Base-by-base conservation (phyloP, 106 monocot genomes). In the Iris macrosiphon region DNA sequence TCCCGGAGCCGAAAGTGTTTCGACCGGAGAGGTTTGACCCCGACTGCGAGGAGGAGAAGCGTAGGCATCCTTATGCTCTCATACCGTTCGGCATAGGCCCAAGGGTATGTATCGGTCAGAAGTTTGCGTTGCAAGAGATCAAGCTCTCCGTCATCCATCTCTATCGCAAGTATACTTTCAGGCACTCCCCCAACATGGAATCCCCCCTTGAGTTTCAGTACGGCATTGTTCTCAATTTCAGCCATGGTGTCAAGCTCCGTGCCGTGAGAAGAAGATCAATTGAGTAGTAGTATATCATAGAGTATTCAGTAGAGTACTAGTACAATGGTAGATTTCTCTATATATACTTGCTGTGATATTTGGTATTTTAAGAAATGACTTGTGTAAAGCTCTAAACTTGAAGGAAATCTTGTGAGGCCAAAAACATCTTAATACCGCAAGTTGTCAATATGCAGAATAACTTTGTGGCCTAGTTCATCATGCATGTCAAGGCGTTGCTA, bases 31-130 rank as follows among this genome's bases (percentile, higher is more conserved):
- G 73, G 22, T 73, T 73, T 15, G 66, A 73, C 16, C 66, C 66
- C 13, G 41, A 3, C 33, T 39, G 73, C 0, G 73, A 73, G 1
- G 66, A 73, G 45, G 73, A 73, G 44, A 73, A 60, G 45, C 30
- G 9, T 19, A 65, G 66, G 12, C 65, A 73, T 52, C 66, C 73
- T 16, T 66, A 73, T 34, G 65, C 66, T 3, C 49, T 66, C 52
- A 73, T 73, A 40, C 73, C 73, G 2, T 73, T 73, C 19, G 73
- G 73, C 4, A 65, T 72, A 2, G 72, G 72, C 20, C 72, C 72
- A 1, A 45, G 72, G 22, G 59, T 58, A 2, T 72, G 72, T 43
- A 65, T 72, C 2, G 72, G 65, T 11, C 57, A 72, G 25, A 64
- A 40, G 22, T 72, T 72, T 21, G 21, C 72, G 7, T 16, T 72